Conservation (phyloP, 2,329 filamentous ascomycete genomes). For the Curvularia eragrostidis region DNA sequence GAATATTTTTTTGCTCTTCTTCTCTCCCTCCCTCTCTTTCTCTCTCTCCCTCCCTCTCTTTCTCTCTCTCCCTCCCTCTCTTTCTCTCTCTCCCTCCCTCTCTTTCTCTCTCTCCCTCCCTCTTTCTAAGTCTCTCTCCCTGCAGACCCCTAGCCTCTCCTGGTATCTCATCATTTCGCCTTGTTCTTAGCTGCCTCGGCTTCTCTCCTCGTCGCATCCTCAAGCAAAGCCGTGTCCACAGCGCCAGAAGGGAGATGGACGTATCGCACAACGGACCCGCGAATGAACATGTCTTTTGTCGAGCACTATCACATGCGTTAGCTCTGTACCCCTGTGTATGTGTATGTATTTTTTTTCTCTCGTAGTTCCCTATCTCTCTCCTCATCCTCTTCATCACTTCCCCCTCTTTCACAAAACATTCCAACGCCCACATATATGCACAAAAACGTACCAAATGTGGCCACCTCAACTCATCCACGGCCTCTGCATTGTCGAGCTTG, state of each 20-base stretch:
- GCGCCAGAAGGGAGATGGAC: conserved; percentile 83
- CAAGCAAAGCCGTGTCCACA: conserved; percentile 84
- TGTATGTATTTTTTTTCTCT: neutral
- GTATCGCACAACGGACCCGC: conserved; percentile 90
- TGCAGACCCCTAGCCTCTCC: neutral
- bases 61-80: neutral
- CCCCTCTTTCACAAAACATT: neutral
- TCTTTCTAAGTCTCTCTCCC: too few species aligned
- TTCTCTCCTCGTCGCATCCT: conserved; percentile 72
- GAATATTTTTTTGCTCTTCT: neutral
- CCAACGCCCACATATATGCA: neutral
- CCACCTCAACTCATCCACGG: conserved; percentile 92
- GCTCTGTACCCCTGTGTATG: neutral
- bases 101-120: neutral
- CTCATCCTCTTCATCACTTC: neutral
- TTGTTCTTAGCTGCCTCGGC: conserved; percentile 48
- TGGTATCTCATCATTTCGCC: conserved; percentile 39
- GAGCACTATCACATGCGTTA: conserved; percentile 60
- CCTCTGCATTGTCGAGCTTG: conserved; percentile 93
- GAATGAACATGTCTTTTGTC: conserved; percentile 95
- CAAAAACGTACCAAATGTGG: conserved; percentile 74
- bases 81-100: neutral
- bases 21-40: neutral
- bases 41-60: neutral
- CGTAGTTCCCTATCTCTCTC: neutral